Base-by-base conservation (phyloP, 2,329 filamentous ascomycete species). In the Tolypocladium tropicale region DNA sequence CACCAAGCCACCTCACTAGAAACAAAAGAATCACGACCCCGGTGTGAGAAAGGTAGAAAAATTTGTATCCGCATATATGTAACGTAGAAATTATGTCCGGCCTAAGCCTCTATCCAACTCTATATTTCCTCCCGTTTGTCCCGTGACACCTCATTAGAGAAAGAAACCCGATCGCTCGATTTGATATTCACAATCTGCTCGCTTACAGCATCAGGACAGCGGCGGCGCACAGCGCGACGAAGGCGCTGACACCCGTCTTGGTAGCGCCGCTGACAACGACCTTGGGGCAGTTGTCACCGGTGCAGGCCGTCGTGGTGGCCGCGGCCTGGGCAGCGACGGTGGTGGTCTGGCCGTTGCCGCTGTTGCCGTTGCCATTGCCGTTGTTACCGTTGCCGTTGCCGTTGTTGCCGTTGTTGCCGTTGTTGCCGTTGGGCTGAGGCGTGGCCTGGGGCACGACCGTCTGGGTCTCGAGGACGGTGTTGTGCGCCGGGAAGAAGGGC, bases 181-280 rank as follows among this genome's bases (percentile, higher is more conserved):
- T n/a, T 6, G 10, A 18, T 32, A 49, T 32, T 3, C 11, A 12
- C 25, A 30, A 14, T 25, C 46, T 25, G 37, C 32, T 34, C 18
- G 12, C 37, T 52, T 61, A 62, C 58, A 64, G 57, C 55, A 65
- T 54, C 58, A 66, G 50, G 51, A 57, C 61, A 14, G 53, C 56
- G 33, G 60, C 51, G 46, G 55, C 60, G 43, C 59, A 59, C 49
- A 64, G 53, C 28, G 62, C 55, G 34, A 57, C 60, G 53, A 64
- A 32, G 37, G 58, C 54, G 57, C 62, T 62, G 55, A 60, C 52
- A 52, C 63, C 55, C 36, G 59, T 46, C 55, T 60, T 61, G 52
- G 55, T 58, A 23, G 61, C 62, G 54, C 62, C 57, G 56, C 53
- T 59, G 46, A 50, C 54, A 33, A 54, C 43, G 6, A 43, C 30